These are phyloP conservation scores for Madurella mycetomatis DNA, from an alignment of 2,329 filamentous ascomycete genomes.

Conservation along the genomic window DNA sequence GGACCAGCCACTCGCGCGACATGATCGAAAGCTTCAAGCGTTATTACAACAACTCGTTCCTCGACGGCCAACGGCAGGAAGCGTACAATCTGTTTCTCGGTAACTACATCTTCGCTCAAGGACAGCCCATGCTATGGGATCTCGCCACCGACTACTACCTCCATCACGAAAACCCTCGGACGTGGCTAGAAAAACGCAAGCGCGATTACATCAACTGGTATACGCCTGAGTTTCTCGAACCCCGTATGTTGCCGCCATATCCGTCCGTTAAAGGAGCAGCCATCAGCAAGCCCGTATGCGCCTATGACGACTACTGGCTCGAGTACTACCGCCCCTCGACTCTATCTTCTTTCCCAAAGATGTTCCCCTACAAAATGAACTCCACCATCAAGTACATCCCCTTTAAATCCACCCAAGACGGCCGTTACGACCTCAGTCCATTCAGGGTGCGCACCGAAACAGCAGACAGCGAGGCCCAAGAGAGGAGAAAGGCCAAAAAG, in stretches of 20 bases:
- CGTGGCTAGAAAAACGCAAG: constrained; percentile 58
- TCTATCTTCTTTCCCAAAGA: constrained; percentile 83
- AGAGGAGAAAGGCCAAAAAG: constrained; percentile 61
- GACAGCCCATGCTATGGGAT: constrained; percentile 96
- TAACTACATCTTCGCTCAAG: constrained; percentile 84
- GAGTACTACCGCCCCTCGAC: constrained; percentile 92
- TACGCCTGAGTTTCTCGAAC: constrained; percentile 65
- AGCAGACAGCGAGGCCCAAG: constrained; percentile 52
- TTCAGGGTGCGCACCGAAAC: constrained; percentile 71
- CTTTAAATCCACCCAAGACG: constrained; percentile 65
- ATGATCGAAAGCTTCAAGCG: constrained; percentile 99
- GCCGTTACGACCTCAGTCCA: constrained; percentile 78
- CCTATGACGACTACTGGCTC: constrained; percentile 92
- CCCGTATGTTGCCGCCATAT: constrained; percentile 53
- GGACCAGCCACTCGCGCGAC: constrained; percentile 94
- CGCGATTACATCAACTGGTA: constrained; percentile 88
- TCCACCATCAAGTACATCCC: constrained; percentile 81
- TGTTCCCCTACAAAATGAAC: constrained; percentile 90
- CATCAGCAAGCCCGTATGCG: constrained; percentile 46
- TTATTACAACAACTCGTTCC: constrained; percentile 95
- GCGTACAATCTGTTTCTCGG: constrained; percentile 96
- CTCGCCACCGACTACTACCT: constrained; percentile 92
- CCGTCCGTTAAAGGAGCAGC: constrained; percentile 32
- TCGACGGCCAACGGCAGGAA: constrained; percentile 96
- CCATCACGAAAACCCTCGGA: constrained; percentile 78